Base-by-base conservation (phyloP, 2,329 filamentous ascomycete genomes). In the Sodiomyces alkalinus region DNA sequence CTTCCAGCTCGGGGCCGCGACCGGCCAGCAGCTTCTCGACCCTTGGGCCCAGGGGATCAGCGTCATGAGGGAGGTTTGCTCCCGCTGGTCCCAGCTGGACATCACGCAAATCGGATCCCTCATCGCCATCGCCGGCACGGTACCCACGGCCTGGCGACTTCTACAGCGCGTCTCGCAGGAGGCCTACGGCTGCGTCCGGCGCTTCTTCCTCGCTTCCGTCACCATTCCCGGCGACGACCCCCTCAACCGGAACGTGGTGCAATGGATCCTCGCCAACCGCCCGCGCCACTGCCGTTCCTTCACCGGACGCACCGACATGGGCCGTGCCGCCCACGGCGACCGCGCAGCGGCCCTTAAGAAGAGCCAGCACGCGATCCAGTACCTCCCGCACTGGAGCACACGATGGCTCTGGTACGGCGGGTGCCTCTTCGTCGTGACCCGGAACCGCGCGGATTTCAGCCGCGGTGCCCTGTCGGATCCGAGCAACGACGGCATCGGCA, bases 321-420 rank as follows among this genome's bases (percentile, higher is more conserved):
- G 44, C 9, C 38, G 46, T 5, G 43, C 48, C 4, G 36, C 45
- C 13, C 39, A 40, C 10, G 34, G 47, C 11, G 55, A 58, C 19
- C 47, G 54, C 4, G 55, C 49, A 4, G 51, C 51, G 0, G 48
- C 51, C 10, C 43, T 58, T 2, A 59, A 56, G 33, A 58, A 56
- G 41, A 56, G 51, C 10, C 45, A 46, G 7, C 47, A 56, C 22
- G 42, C 52, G 1, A 43, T 60, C 3, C 54, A 60, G 33, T 63
- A 61, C 26, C 45, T 51, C 5, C 59, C 59, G 1, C 58, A 61
- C 27, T 63, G 56, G 40, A 49, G 53, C 11, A 48, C 51, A 2
- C 42, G 51, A 6, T 61, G 59, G 55, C 64, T 74, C 37, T 62
- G 60, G 50, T 60, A 64, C 38, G 44, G 51, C 5, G 51, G 58